A percentile compares a stretch with the other conserved stretches of the same genome.
Evolutionary conservation across 1,139 yeast genomes (phyloP).

Genomic region (Kazachstania sp.): DNA sequence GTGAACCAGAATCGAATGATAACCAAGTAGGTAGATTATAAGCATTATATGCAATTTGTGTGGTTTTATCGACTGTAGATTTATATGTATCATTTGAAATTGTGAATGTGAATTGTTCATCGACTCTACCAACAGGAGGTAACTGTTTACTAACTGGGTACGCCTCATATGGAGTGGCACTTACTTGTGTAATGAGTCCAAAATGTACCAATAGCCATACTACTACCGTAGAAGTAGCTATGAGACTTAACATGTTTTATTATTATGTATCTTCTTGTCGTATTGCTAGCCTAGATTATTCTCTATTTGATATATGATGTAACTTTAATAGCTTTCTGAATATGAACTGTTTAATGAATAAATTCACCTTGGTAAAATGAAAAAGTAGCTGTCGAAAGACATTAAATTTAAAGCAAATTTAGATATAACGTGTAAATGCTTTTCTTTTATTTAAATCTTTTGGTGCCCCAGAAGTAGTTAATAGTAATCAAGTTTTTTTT

Average conservation of each 20-base stretch:
- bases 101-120: conserved; percentile 54
- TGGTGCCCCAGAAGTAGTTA: not conserved
- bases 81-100: conserved; percentile 66
- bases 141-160: conserved; percentile 77
- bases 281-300: too few species aligned
- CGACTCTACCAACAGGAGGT: conserved; percentile 78
- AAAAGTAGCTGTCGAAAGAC: not conserved
- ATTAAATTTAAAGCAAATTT: not conserved
- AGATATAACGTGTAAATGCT: not conserved
- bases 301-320: too few species aligned
- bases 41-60: conserved; percentile 47
- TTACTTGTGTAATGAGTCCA: not conserved
- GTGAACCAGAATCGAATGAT: conserved; percentile 50
- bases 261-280: not conserved
- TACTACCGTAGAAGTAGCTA: not conserved
- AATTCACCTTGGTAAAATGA: not conserved
- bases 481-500: too few species aligned
- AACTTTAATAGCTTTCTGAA: too few species aligned
- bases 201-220: not conserved
- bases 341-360: not conserved
- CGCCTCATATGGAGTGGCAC: conserved; percentile 44
- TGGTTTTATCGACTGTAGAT: conserved; percentile 35
- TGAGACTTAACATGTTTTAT: not conserved
- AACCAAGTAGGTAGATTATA: conserved; percentile 69
- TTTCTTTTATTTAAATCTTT: not conserved